A percentile compares a stretch with the other conserved stretches of the same genome.
Evolutionary conservation across 83 land plant genomes (phyloP).

Genomic region (Isoetes engelmannii): DNA sequence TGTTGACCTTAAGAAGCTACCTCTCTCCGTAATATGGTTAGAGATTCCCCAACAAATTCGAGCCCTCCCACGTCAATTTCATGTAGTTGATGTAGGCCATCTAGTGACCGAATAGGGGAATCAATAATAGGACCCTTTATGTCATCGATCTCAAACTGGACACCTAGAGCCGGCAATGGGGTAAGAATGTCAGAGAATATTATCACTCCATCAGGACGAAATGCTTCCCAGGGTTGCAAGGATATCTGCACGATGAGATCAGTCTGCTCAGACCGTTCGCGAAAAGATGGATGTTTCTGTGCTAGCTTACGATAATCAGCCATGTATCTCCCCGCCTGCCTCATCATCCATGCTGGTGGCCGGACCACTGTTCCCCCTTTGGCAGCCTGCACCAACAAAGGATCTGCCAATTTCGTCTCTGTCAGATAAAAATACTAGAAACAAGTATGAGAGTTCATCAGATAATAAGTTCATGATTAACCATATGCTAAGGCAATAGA

Average conservation of each 20-base stretch:
- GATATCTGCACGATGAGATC: conserved; percentile 98
- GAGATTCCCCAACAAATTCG: conserved; percentile 79
- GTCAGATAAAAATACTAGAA: too few relatives aligned
- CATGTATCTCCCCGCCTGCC: conserved; percentile 99
- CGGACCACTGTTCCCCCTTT: conserved; percentile 56
- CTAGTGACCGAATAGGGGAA: conserved; percentile 62
- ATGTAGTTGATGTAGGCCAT: conserved; percentile 59
- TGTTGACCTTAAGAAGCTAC: conserved; percentile 34
- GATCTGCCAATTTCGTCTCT: conserved; percentile 38
- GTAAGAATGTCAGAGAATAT: conserved; percentile 98
- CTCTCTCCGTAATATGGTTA: conserved; percentile 22
- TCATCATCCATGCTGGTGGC: conserved; percentile 99
- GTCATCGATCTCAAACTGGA: conserved; percentile 90
- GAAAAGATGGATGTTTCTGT: conserved; percentile 84
- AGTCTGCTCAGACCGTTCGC: conserved; percentile 88
- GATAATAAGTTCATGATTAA: too few relatives aligned
- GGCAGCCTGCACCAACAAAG: conserved; percentile 85
- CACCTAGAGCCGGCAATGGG: conserved; percentile 93
- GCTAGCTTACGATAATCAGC: conserved; percentile 89
- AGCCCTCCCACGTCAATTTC: conserved; percentile 72
- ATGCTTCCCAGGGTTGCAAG: conserved; percentile 97
- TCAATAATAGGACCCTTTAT: conserved; percentile 78
- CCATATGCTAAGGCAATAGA: too few relatives aligned
- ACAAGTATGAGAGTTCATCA: too few relatives aligned
- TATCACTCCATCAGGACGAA: conserved; percentile 92